Conservation (phyloP, 805 yeast species). For the Torulaspora maleeae region DNA sequence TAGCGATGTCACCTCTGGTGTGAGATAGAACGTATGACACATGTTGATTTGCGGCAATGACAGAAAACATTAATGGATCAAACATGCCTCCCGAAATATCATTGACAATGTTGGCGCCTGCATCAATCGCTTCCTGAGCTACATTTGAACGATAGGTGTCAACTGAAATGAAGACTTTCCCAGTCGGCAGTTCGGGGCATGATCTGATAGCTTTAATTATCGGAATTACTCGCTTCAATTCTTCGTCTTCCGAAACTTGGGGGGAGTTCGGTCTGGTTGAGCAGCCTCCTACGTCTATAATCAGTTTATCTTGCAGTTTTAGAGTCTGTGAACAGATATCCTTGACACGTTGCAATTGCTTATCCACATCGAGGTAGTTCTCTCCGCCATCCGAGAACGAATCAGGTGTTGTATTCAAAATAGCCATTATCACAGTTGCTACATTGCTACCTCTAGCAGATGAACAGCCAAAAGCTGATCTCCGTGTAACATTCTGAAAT, state of each 20-base stretch:
- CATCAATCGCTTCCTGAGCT: constrained; percentile 59
- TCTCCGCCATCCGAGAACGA: constrained; percentile 90
- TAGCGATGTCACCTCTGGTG: constrained; percentile 73
- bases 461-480: constrained; percentile 44
- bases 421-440: constrained; percentile 73
- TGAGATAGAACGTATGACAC: constrained; percentile 83
- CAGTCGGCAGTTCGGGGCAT: constrained; percentile 36
- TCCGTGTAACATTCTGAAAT: constrained; percentile 33
- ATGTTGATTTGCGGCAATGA: constrained; percentile 57
- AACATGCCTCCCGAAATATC: constrained; percentile 80
- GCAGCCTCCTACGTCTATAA: constrained; percentile 91
- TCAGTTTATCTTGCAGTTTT: constrained; percentile 36
- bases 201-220: constrained; percentile 57
- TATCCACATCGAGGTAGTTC: constrained; percentile 32
- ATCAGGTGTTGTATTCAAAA: constrained; percentile 87
- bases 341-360: constrained; percentile 44
- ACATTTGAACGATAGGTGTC: constrained; percentile 82
- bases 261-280: constrained; percentile 84
- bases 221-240: constrained; percentile 65
- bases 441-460: constrained; percentile 29
- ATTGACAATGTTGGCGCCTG: constrained; percentile 89
- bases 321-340: constrained; percentile 56
- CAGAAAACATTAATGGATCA: constrained; percentile 61
- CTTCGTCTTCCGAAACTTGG: constrained; percentile 61
- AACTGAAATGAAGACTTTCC: constrained; percentile 57